A percentile compares a stretch with the other conserved stretches of the same genome.
phyloP scores from a whole-genome alignment of 495 filamentous ascomycete species.

The Penicillium soppii region DNA sequence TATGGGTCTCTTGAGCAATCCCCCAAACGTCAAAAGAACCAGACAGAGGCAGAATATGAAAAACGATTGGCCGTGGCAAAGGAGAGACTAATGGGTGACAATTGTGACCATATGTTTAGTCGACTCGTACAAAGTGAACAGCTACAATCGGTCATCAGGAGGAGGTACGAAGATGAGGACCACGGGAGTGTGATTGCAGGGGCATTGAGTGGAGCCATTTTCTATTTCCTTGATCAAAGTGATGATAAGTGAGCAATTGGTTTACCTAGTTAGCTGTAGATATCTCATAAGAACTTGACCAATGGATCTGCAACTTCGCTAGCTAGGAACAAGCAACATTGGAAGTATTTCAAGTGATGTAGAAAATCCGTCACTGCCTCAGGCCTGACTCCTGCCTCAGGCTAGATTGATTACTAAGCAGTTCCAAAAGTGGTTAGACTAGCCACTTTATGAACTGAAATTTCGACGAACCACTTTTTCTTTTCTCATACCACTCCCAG shows the following conservation, averaged over 20 bases:
- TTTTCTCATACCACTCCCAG: conserved; percentile 44
- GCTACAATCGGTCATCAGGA: conserved; percentile 4
- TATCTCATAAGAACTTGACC: no score
- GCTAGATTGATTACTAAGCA: conserved; percentile 12
- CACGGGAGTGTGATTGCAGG: conserved; percentile 27
- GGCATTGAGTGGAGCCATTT: conserved; percentile 19
- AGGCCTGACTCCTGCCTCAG: neutral
- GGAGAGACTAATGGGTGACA: conserved; percentile 22
- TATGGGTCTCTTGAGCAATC: conserved; percentile 22
- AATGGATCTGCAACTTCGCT: no score
- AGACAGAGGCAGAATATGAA: conserved; percentile 11
- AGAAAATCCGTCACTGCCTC: neutral
- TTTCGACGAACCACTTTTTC: conserved; percentile 22
- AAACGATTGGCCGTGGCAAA: neutral
- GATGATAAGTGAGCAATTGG: neutral
- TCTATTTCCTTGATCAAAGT: conserved; percentile 14
- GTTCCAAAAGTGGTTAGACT: conserved; percentile 10
- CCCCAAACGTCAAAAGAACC: conserved; percentile 9
- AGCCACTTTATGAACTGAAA: conserved; percentile 14
- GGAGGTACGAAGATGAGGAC: conserved; percentile 22
- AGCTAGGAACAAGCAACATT: no score
- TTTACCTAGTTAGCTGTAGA: no score
- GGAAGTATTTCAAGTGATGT: neutral
- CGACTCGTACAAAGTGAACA: conserved; percentile 1
- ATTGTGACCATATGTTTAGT: conserved; percentile 20